phyloP scores from a whole-genome alignment of 371 early-diverging fungal species.

The Lichtheimia hyalospora region DNA sequence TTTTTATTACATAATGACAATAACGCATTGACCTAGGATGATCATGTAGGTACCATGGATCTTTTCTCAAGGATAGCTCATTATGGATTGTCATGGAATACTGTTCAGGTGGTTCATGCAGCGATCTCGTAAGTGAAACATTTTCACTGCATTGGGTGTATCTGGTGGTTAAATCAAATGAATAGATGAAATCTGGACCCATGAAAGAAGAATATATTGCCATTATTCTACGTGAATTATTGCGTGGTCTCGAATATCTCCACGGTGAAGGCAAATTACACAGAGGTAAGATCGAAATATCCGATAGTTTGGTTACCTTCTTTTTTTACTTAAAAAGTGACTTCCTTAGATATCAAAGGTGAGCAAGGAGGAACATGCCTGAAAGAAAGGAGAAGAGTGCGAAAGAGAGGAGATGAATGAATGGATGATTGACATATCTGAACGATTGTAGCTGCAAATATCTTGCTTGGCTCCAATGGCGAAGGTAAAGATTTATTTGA shows the following conservation, averaged over 20 bases:
- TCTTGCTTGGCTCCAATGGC: slow-evolving; percentile 76
- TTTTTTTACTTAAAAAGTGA: background rate
- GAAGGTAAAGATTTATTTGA: slow-evolving; percentile 36
- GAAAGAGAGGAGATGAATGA: background rate
- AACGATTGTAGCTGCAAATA: slow-evolving; percentile 74
- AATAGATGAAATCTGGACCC: slow-evolving; percentile 73
- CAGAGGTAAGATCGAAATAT: slow-evolving; percentile 56
- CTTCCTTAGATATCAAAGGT: slow-evolving; percentile 73
- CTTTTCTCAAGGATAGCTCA: slow-evolving; percentile 78
- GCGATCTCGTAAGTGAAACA: slow-evolving; percentile 71
- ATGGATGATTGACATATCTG: background rate
- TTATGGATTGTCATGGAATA: slow-evolving; percentile 96
- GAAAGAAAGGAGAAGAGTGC: too few relatives aligned
- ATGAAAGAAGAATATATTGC: slow-evolving; percentile 91
- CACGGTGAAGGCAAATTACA: slow-evolving; percentile 95
- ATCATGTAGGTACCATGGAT: slow-evolving; percentile 69
- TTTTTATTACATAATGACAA: background rate
- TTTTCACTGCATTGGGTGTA: background rate
- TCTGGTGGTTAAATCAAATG: background rate
- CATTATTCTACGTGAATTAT: slow-evolving; percentile 87
- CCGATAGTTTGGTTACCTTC: background rate
- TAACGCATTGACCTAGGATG: background rate
- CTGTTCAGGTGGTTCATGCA: slow-evolving; percentile 88
- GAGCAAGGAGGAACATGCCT: slow-evolving; percentile 10
- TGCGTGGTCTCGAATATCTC: slow-evolving; percentile 93